Evolutionary conservation across 208 protist genomes (phyloP), one percentile per base, ranked within the genome.

Genomic region (Trypanosomatidae sp.): DNA sequence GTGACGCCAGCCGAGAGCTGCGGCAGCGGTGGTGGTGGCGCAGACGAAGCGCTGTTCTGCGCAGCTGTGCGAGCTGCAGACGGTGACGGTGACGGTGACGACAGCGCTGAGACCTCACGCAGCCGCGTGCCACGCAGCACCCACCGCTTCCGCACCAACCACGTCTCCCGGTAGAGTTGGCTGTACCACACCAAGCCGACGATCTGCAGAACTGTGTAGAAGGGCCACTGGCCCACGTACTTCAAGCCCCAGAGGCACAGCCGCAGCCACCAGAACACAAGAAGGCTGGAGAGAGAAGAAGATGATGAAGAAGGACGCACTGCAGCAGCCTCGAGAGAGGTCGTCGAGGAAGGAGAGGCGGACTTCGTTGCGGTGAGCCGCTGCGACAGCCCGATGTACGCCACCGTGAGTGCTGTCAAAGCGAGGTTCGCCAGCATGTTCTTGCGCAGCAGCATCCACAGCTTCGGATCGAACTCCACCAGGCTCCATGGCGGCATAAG

Each of bases 361-460:
- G 55, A 50, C 22, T 60, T 36, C 13, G 36, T 36, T 8, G 65
- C 60, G 17, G 70, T 44, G 28, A 80, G 58, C 12, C 49, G 19
- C 28, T 62, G 66, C 10, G 76, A 72, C 39, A 80, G 47, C 0
- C 49, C 56, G 15, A 58, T 56, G 70, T 80, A 80, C 52, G 64
- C 5, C 44, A 75, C 36, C 66, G 76, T 76, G 9, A 80, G 46
- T 5, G 33, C 53, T 9, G 49, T 47, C 25, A 80, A 39, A 3
- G 71, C 66, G 1, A 84, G 28, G 44, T 84, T 84, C 12, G 74
- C 81, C 15, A 76, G 69, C 22, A 86, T 25, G 43, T 72, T 80
- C 55, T 83, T 82, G 70, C 81, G 81, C 41, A 86, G 73, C 36
- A 86, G 60, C 69, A 73, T 69, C 81, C 81, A 86, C 72, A 86